Percentiles rank a stretch among this genome's conserved stretches.
phyloP scores from a whole-genome alignment of 1,139 yeast genomes.

The Debaryomyces nepalensis region DNA sequence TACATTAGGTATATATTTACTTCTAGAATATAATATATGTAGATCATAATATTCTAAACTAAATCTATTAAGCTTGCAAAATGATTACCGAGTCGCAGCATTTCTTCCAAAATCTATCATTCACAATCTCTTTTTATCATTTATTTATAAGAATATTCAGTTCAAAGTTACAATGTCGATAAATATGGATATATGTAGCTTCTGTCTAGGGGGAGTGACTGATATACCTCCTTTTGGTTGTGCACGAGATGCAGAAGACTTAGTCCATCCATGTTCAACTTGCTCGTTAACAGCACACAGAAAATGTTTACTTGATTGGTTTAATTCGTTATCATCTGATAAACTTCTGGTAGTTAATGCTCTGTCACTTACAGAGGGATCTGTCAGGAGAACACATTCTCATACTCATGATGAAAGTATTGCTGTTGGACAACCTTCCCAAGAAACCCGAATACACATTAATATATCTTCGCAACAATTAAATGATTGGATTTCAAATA shows the following conservation, averaged over 20 bases:
- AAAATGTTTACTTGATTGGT: constrained; percentile 51
- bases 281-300: constrained; percentile 45
- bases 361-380: constrained; percentile 12
- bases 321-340: constrained; percentile 40
- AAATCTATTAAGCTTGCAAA: too few species aligned
- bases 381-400: constrained; percentile 10
- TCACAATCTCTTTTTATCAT: neutral
- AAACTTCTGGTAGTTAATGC: constrained; percentile 33
- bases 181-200: constrained; percentile 32
- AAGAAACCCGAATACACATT: constrained; percentile 21
- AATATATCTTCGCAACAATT: constrained; percentile 26
- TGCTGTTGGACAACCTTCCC: constrained; percentile 23
- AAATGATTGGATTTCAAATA: constrained; percentile 24
- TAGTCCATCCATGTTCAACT: constrained; percentile 46
- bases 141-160: neutral
- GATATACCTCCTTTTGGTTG: constrained; percentile 51
- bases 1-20: too few species aligned
- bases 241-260: constrained; percentile 41
- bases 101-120: constrained; percentile 8
- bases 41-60: too few species aligned
- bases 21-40: neutral
- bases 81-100: too few species aligned
- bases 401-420: constrained; percentile 8
- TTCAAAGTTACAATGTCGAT: constrained; percentile 6
- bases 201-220: constrained; percentile 45